These are phyloP conservation scores for Penicillium cinerascens DNA, from an alignment of 495 filamentous ascomycete species.

Conservation along the genomic window DNA sequence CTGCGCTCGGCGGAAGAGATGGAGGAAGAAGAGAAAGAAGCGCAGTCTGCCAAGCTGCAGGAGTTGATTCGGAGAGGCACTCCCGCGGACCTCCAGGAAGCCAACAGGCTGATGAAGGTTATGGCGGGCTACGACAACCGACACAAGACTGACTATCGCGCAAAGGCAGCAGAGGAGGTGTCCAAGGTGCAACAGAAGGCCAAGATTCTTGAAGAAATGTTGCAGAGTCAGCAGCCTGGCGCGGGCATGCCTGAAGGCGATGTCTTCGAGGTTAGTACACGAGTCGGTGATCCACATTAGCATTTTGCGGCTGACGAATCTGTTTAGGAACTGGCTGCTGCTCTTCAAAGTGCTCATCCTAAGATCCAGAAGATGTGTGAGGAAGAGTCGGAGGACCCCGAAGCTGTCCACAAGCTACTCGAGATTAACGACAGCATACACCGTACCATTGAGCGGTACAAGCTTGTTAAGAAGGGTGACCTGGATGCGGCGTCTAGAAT, in stretches of 20 bases:
- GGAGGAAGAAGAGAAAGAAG: conserved; percentile 93
- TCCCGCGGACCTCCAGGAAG: conserved; percentile 90
- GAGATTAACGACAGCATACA: conserved; percentile 99
- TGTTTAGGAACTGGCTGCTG: conserved; percentile 89
- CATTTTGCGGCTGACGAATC: too few relatives aligned
- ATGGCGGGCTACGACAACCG: conserved; percentile 96
- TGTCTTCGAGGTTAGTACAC: too few relatives aligned
- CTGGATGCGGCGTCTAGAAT: conserved; percentile 81
- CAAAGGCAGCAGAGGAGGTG: conserved; percentile 95
- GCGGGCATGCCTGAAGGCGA: conserved; percentile 85
- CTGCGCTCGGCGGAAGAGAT: conserved; percentile 97
- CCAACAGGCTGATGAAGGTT: conserved; percentile 95
- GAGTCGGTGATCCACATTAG: too few relatives aligned
- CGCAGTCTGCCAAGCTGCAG: conserved; percentile 94
- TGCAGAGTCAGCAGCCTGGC: conserved; percentile 77
- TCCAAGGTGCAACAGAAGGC: conserved; percentile 90
- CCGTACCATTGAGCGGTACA: conserved; percentile 91
- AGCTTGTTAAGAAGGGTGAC: conserved; percentile 89
- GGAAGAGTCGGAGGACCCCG: conserved; percentile 93
- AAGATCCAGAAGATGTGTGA: conserved; percentile 99
- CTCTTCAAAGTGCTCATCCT: conserved; percentile 88
- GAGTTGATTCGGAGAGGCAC: conserved; percentile 91
- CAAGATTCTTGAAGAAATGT: conserved; percentile 84
- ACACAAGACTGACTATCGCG: conserved; percentile 94
- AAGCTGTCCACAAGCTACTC: conserved; percentile 90